These are phyloP conservation scores for Calycina herbarum DNA, from an alignment of 2,329 filamentous ascomycete species.

Conservation along the genomic window DNA sequence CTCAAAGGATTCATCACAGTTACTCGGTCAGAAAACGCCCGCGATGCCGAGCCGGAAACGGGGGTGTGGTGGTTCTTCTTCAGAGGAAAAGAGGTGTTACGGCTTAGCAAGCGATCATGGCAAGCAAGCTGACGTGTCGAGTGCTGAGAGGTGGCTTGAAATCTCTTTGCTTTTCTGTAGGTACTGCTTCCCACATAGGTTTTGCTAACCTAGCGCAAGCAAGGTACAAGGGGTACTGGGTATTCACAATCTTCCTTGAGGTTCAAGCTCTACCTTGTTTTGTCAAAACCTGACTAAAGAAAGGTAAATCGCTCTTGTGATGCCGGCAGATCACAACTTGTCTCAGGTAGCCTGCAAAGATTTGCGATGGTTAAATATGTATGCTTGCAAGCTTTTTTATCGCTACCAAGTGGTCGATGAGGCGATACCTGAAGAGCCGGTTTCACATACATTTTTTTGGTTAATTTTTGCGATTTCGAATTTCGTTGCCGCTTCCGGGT, in stretches of 20 bases:
- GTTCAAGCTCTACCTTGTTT: constrained; percentile 1
- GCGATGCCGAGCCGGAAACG: background rate
- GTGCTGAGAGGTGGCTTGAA: background rate
- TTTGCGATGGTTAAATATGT: background rate
- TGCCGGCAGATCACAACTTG: background rate
- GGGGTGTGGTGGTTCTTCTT: background rate
- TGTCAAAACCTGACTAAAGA: background rate
- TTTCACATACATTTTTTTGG: background rate
- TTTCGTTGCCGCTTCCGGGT: background rate
- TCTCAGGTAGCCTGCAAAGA: background rate
- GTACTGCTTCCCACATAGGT: background rate
- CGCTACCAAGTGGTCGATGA: background rate
- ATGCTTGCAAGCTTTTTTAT: background rate
- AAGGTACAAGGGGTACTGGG: background rate
- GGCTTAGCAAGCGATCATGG: background rate
- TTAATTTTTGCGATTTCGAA: background rate
- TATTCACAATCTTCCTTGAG: background rate
- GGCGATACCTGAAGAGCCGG: background rate
- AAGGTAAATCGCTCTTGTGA: background rate
- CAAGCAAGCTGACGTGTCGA: constrained; percentile 8
- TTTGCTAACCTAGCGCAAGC: background rate
- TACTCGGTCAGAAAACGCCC: background rate
- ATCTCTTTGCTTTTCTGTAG: background rate
- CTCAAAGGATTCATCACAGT: background rate
- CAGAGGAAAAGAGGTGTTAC: background rate